Evolutionary conservation across 805 yeast genomes (phyloP), one percentile per base, ranked within the genome.

Genomic region (Kurtzmaniella fragi): DNA sequence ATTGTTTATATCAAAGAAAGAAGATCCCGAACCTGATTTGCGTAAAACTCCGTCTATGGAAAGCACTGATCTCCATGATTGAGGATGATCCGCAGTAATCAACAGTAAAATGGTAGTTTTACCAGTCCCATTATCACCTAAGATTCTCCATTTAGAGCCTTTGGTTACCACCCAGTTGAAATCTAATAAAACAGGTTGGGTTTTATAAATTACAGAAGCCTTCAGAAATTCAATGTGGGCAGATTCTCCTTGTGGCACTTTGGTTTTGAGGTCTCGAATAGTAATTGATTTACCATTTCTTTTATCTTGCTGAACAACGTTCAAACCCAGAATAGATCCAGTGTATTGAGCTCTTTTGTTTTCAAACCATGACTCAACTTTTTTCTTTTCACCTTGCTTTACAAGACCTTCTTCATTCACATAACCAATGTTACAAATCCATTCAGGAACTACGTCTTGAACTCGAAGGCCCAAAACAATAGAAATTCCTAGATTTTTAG

Each of bases 81-180:
- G 96, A 1, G 99, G 99, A 56, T 91, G 99, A 51, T 91, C 99
- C 3, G 95, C 89, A 0, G 96, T 89, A 23, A 91, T 70, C 34
- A 93, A 58, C 2, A 97, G 78, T 12, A 93, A 61, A 17, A 91
- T 62, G 0, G 99, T 93, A 1, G 96, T 85, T 57, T 91, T 91
- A 0, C 99, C 99, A 0, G 95, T 75, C 1, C 99, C 99, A 48
- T 93, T 91, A 42, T 79, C 77, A 2, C 99, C 99, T 41, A 83
- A 67, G 25, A 91, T 71, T 54, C 93, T 95, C 95, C 97, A 88
- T 52, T 77, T 82, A 28, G 87, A 84, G 3, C 95, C 95, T 32
- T 66, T 67, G 3, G 67, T 64, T 10, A 89, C 82, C 6, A 61
- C 62, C 90, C 96, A 85, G 13, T 61, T 60, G 38, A 91, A 67